Base-by-base conservation (phyloP, 1,284 basidiomycete genomes). In the Phylloboletellus chloephorus region DNA sequence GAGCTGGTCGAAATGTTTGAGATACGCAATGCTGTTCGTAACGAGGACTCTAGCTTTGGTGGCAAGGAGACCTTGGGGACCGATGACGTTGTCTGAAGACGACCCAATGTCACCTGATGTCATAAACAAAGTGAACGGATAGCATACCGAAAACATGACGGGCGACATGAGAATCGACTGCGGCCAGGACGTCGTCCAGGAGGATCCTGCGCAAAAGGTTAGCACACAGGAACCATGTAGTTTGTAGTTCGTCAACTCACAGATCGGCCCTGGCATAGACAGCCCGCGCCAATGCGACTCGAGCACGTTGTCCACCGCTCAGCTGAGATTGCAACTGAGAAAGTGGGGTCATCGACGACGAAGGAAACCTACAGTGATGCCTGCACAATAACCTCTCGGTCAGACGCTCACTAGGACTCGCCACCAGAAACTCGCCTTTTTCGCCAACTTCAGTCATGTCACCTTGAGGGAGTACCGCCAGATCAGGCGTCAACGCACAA, bases 1-100 rank as follows among this genome's bases (percentile, higher is more conserved):
- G 21, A 97, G 71, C 47, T 86, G 74, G 58, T 96, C 87, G 36
- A 89, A 86, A 44, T 91, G 73, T 35, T 78, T 76, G 36, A 94
- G 71, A 58, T 88, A 94, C 12, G 90, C 78, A 29, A 97, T 82
- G 33, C 85, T 85, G 64, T 97, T 94, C 15, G 92, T 95, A 44
- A 94, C 89, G 3, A 97, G 67, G 37, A 97, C 74, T 19, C 94
- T 74, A 5, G 91, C 91, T 64, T 95, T 95, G 29, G 77, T 76
- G 12, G 84, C 76, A 21, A 98, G 78, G 3, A 98, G 57, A 43
- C 94, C 94, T 39, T 79, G 68, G 2, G 93, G 92, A 3, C 94
- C 94, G 45, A 97, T 86, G 23, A 97, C 90, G 34, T 88, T 73
- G 53, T 95, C 90, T 82, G 64, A 2, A 65, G 40, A 16, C 33